phyloP scores from a whole-genome alignment of 2,329 filamentous ascomycete genomes.

The Alternaria tenuissima region DNA sequence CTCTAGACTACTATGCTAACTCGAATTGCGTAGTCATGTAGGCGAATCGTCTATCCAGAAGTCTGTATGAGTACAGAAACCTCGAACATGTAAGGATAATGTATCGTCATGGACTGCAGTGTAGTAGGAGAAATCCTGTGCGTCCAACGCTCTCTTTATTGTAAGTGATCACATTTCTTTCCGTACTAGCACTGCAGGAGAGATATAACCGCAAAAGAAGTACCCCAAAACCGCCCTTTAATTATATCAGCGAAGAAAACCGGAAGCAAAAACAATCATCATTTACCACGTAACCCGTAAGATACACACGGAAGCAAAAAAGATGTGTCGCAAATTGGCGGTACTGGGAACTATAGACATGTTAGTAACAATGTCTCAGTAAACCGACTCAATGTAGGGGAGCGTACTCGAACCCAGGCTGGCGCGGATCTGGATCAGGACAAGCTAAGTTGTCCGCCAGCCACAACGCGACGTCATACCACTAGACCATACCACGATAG shows the following conservation, averaged over 20 bases:
- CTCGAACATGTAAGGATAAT: not conserved
- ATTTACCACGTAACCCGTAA: not conserved
- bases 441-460: constrained; percentile 27
- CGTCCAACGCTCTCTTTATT: not conserved
- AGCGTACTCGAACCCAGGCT: constrained; percentile 41
- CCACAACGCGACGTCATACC: constrained; percentile 45
- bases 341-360: constrained; percentile 38
- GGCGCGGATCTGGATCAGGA: constrained; percentile 36
- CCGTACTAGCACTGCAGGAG: not conserved
- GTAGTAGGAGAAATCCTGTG: not conserved
- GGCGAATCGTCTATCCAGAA: not conserved
- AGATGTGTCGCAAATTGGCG: constrained; percentile 28
- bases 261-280: not conserved
- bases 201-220: not conserved
- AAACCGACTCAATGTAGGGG: not conserved
- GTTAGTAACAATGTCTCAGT: constrained; percentile 25
- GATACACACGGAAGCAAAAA: not conserved
- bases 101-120: not conserved
- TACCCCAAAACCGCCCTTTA: accelerated
- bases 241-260: not conserved
- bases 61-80: not conserved
- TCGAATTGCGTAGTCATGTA: not conserved
- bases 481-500: constrained; percentile 25
- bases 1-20: not conserved
- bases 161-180: not conserved